Evolutionary conservation across 306 rosid species (phyloP), one percentile per base, ranked within the genome.

Genomic region (Luffa acutangula): DNA sequence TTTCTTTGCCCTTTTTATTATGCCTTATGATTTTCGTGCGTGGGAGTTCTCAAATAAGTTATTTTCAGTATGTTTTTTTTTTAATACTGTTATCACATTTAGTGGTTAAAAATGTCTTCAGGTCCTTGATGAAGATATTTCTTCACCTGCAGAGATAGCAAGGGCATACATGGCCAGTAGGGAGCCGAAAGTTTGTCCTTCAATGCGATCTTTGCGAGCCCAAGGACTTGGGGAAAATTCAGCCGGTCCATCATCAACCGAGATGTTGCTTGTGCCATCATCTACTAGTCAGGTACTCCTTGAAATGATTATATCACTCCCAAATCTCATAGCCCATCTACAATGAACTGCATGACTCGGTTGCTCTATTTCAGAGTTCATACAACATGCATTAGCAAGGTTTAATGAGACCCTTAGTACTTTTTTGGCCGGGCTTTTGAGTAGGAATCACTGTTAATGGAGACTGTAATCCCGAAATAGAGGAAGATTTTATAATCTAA

Each of bases 81-180:
- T 18, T 9, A 1, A 9, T 4, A 18, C 14, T 67, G 51, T 41
- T 45, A 85, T 88, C 76, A 69, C 82, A 52, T 65, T 20, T 81
- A 77, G 48, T 80, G 75, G 37, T 43, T 43, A 69, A 81, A 80
- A 69, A 42, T 86, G 84, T 82, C 75, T 59, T 51, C 89, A 94
- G 98, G 91, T 82, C 83, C 90, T 90, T 83, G 88, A 87, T 75
- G 92, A 86, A 52, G 93, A 88, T 80, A 86, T 85, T 85, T 89
- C 90, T 84, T 89, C 97, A 79, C 97, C 98, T 80, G 89, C 91
- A 39, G 92, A 86, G 89, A 89, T 91, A 57, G 98, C 98, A 71
- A 94, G 91, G 83, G 91, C 95, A 70, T 94, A 92, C 87, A 94
- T 94, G 98, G 95, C 88, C 57, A 85, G 83, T 82, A 91, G 91